These are phyloP conservation scores for Gymnopilus dilepis DNA, from an alignment of 768 basidiomycete species.

Conservation along the genomic window DNA sequence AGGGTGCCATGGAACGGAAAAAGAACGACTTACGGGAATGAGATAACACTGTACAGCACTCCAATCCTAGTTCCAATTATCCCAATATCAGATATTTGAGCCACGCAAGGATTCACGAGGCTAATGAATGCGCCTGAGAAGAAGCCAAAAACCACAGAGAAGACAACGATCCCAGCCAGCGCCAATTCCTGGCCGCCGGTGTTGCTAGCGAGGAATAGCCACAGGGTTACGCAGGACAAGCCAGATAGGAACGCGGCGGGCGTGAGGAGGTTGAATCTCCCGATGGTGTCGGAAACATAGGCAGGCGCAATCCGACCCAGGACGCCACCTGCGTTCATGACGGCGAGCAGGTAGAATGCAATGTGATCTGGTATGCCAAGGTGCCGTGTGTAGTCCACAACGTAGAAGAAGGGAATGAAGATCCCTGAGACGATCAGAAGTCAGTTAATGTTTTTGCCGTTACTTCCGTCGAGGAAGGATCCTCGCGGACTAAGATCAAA, in stretches of 20 bases:
- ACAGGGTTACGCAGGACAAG: slow-evolving; percentile 59
- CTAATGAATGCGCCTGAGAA: slow-evolving; percentile 72
- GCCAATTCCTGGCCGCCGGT: slow-evolving; percentile 38
- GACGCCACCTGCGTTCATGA: slow-evolving; percentile 72
- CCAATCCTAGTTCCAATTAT: slow-evolving; percentile 71
- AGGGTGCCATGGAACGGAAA: background rate
- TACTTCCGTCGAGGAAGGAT: background rate
- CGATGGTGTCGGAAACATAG: slow-evolving; percentile 65
- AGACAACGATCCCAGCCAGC: slow-evolving; percentile 49
- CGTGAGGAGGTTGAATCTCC: slow-evolving; percentile 69
- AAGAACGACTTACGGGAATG: slow-evolving; percentile 79
- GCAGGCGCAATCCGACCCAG: slow-evolving; percentile 70
- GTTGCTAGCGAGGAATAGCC: slow-evolving; percentile 39
- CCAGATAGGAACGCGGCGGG: slow-evolving; percentile 69
- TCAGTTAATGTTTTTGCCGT: background rate
- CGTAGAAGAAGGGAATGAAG: slow-evolving; percentile 76
- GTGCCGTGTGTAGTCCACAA: slow-evolving; percentile 61
- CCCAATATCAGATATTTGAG: slow-evolving; percentile 62
- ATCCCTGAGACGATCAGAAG: slow-evolving; percentile 49
- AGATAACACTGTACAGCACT: slow-evolving; percentile 65
- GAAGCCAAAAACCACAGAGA: slow-evolving; percentile 65
- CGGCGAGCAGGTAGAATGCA: slow-evolving; percentile 62
- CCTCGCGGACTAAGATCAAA: background rate
- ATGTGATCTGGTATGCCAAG: slow-evolving; percentile 42
- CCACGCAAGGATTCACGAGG: slow-evolving; percentile 70